Evolutionary conservation across 306 rosid species (phyloP).

Genomic region (Quercus ilex): DNA sequence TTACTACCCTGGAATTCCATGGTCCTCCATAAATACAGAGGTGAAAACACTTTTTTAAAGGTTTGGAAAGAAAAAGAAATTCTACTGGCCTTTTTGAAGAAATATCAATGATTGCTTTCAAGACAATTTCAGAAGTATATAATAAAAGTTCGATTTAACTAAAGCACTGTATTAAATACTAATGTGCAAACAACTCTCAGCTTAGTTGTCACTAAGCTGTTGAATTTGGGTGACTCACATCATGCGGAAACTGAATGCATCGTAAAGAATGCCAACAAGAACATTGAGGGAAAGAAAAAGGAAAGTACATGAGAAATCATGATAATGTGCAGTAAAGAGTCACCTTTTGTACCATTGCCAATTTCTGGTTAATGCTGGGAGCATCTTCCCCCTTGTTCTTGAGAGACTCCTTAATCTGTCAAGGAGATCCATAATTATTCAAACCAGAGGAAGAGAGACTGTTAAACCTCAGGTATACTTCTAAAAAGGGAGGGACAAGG

Average conservation of each 20-base stretch:
- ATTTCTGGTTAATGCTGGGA: constrained; percentile 40
- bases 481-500: neutral
- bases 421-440: constrained; percentile 12
- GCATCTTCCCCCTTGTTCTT: constrained; percentile 29
- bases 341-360: constrained; percentile 59
- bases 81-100: neutral
- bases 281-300: neutral
- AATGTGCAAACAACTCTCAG: neutral
- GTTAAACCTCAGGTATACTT: neutral
- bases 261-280: neutral
- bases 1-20: neutral
- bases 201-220: neutral
- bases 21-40: neutral
- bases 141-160: neutral
- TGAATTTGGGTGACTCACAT: neutral
- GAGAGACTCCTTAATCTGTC: constrained; percentile 49
- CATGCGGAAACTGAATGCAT: neutral
- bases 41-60: neutral
- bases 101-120: neutral
- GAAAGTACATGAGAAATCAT: neutral
- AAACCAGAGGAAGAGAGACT: constrained; percentile 7
- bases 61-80: neutral
- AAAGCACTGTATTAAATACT: neutral
- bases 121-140: neutral
- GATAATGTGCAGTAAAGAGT: neutral